These are phyloP conservation scores for Cadophora sp. DNA, from an alignment of 2,329 filamentous ascomycete species.

Conservation along the genomic window DNA sequence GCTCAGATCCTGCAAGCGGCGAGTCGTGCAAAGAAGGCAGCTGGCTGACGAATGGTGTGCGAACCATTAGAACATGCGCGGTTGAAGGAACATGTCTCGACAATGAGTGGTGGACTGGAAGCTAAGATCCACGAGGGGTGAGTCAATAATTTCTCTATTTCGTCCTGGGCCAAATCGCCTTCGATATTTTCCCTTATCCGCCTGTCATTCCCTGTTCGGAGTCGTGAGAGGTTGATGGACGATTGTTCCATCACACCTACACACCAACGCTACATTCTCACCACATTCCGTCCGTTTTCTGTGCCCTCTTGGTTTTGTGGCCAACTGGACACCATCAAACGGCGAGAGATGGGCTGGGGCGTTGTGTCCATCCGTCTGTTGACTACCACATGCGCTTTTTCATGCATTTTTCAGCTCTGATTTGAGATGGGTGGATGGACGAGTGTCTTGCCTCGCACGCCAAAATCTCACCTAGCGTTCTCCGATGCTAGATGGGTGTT, in stretches of 20 bases:
- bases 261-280: background rate
- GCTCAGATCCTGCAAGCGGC: slow-evolving; percentile 39
- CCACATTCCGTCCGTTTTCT: background rate
- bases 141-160: slow-evolving; percentile 48
- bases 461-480: background rate
- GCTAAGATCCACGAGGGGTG: slow-evolving; percentile 93
- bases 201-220: slow-evolving; percentile 1
- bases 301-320: background rate
- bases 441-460: background rate
- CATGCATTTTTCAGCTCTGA: background rate
- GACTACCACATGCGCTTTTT: slow-evolving; percentile 7
- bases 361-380: background rate
- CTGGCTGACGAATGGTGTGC: slow-evolving; percentile 49
- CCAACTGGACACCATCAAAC: background rate
- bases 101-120: slow-evolving; percentile 89
- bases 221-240: background rate
- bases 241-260: background rate
- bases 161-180: background rate
- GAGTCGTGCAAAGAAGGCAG: slow-evolving; percentile 36
- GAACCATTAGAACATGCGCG: slow-evolving; percentile 78
- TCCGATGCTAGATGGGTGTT: slow-evolving; percentile 1
- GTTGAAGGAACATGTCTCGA: slow-evolving; percentile 85
- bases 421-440: background rate
- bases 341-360: background rate
- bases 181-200: slow-evolving; percentile 25